These are phyloP conservation scores for Stramenopiles sp. DNA, from an alignment of 352 stramenopile species.

Conservation along the genomic window DNA sequence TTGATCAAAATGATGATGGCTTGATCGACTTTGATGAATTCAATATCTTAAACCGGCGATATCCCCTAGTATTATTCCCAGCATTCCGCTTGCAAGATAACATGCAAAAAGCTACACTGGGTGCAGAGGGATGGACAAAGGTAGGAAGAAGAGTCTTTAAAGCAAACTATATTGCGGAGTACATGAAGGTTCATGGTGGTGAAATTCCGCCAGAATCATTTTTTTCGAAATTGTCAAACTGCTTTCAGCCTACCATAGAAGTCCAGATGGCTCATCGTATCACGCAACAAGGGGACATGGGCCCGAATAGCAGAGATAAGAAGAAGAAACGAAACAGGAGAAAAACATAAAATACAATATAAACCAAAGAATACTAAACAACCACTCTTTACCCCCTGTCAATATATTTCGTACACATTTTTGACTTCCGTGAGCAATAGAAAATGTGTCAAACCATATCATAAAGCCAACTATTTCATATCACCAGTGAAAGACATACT, in stretches of 20 bases:
- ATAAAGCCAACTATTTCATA: too few species aligned
- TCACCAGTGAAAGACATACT: too few species aligned
- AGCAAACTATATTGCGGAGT: not conserved
- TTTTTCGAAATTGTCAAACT: not conserved
- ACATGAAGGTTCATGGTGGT: not conserved
- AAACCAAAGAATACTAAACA: too few species aligned
- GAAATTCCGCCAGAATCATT: not conserved
- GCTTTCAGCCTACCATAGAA: not conserved
- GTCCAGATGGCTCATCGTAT: not conserved
- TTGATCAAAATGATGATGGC: slow-evolving; percentile 70
- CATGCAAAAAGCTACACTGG: slow-evolving; percentile 63
- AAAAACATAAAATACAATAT: not conserved
- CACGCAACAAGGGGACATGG: not conserved
- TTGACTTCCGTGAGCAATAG: too few species aligned
- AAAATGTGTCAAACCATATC: too few species aligned
- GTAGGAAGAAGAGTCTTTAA: slow-evolving; percentile 18
- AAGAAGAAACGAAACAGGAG: not conserved
- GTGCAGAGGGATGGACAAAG: slow-evolving; percentile 46
- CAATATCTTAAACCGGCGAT: slow-evolving; percentile 64
- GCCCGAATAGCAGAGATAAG: not conserved
- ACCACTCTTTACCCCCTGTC: too few species aligned
- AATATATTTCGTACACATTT: too few species aligned
- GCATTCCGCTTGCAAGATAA: slow-evolving; percentile 67
- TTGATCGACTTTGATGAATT: slow-evolving; percentile 76
- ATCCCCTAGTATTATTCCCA: slow-evolving; percentile 70